Evolutionary conservation across 495 filamentous ascomycete species (phyloP).

Genomic region (Viridothelium virens): DNA sequence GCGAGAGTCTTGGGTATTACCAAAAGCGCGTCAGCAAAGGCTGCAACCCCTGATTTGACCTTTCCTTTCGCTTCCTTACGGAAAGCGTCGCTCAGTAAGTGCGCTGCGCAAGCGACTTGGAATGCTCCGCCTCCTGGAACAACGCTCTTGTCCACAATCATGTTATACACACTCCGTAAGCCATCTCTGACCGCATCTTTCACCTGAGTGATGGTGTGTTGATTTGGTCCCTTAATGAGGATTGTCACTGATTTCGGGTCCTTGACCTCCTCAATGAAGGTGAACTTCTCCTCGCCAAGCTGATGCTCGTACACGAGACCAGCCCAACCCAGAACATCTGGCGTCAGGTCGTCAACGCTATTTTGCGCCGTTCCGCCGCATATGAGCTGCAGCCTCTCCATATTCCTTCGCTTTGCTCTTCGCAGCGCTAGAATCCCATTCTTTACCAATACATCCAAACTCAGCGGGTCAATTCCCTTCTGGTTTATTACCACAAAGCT

Average conservation of each 20-base stretch:
- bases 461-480: slow-evolving; percentile 96
- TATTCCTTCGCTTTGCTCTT: slow-evolving; percentile 93
- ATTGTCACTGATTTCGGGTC: slow-evolving; percentile 98
- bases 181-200: slow-evolving; percentile 97
- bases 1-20: slow-evolving; percentile 96
- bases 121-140: slow-evolving; percentile 93
- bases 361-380: slow-evolving; percentile 89
- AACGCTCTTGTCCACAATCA: slow-evolving; percentile 92
- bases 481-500: slow-evolving; percentile 98
- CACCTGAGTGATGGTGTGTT: slow-evolving; percentile 91
- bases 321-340: slow-evolving; percentile 91
- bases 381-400: slow-evolving; percentile 93
- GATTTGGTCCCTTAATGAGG: slow-evolving; percentile 94
- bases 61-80: slow-evolving; percentile 89
- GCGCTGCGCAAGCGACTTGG: slow-evolving; percentile 88
- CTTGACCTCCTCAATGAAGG: slow-evolving; percentile 97
- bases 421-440: slow-evolving; percentile 93
- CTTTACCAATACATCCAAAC: slow-evolving; percentile 90
- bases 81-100: slow-evolving; percentile 76
- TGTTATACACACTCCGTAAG: slow-evolving; percentile 92
- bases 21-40: slow-evolving; percentile 88
- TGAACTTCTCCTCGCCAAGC: slow-evolving; percentile 97
- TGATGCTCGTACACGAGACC: slow-evolving; percentile 95
- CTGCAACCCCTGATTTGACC: slow-evolving; percentile 87
- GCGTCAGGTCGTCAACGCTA: slow-evolving; percentile 85